These are phyloP conservation scores for Xylariaceae sp. DNA, from an alignment of 2,329 filamentous ascomycete species.

Conservation along the genomic window DNA sequence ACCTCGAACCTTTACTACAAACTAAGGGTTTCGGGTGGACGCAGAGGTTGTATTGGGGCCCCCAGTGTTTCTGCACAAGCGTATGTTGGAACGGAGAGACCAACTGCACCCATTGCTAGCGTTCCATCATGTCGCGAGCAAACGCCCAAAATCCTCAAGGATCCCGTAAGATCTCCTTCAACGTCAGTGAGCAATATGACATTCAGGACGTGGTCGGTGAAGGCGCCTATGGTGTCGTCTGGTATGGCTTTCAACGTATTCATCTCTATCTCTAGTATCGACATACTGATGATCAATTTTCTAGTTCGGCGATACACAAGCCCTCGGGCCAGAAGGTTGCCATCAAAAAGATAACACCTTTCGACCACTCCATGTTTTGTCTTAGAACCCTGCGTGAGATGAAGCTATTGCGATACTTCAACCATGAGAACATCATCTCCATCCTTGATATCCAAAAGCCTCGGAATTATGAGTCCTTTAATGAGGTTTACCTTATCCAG, in stretches of 20 bases:
- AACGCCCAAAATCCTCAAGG: slow-evolving; percentile 55
- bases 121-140: slow-evolving; percentile 50
- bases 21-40: slow-evolving; percentile 5
- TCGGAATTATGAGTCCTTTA: slow-evolving; percentile 90
- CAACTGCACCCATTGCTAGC: background rate
- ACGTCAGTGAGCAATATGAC: slow-evolving; percentile 98
- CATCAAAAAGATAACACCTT: slow-evolving; percentile 99
- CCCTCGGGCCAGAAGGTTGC: slow-evolving; percentile 97
- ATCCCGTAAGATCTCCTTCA: slow-evolving; percentile 97
- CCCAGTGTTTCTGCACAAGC: background rate
- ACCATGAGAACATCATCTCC: slow-evolving; percentile 99
- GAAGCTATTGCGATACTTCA: slow-evolving; percentile 98
- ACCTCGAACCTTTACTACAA: background rate
- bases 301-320: slow-evolving; percentile 93
- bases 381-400: slow-evolving; percentile 94
- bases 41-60: slow-evolving; percentile 6
- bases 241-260: slow-evolving; percentile 56
- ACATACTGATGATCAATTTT: slow-evolving; percentile 12
- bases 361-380: slow-evolving; percentile 99
- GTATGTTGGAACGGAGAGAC: slow-evolving; percentile 2
- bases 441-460: slow-evolving; percentile 99
- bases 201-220: slow-evolving; percentile 99
- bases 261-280: background rate
- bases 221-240: slow-evolving; percentile 96
- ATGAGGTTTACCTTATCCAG: slow-evolving; percentile 98